Base-by-base conservation (phyloP, 768 basidiomycete genomes). In the Suillus bovinus region DNA sequence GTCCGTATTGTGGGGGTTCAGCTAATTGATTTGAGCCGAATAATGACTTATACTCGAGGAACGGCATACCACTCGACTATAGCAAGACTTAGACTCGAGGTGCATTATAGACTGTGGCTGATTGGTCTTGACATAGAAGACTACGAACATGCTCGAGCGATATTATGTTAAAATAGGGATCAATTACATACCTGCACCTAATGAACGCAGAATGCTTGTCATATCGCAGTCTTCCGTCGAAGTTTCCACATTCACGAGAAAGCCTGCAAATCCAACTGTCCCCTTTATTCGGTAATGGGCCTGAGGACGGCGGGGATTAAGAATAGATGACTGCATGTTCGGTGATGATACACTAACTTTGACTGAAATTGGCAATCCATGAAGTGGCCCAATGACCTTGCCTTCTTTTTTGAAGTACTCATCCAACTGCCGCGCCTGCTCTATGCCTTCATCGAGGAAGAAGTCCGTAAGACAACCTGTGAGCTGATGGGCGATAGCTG, bases 401-500 rank as follows among this genome's bases (percentile, higher is more conserved):
- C 81, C 79, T 11, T 80, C 79, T 27, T 60, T 57, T 17, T 66
- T 53, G 61, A 78, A 74, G 65, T 79, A 70, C 4, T 74, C 74
- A 33, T 83, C 82, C 11, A 84, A 72, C 58, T 80, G 76, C 59
- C 70, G 68, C 7, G 82, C 82, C 41, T 70, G 74, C 46, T 63
- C 67, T 33, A 79, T 68, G 0, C 69, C 79, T 60, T 79, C 78
- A 1, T 82, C 81, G 47, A 82, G 71, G 69, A 82, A 82, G 61
- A 81, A 75, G 62, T 80, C 80, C 39, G 76, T 76, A 14, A 82
- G 59, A 61, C 78, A 81, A 47, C 67, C 65, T 5, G 71, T 67
- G 33, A 84, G 65, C 61, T 82, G 83, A 46, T 85, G 82, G 5
- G 82, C 84, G 60, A 86, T 77, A 22, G 79, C 77, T 11, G 84